Base-by-base conservation (phyloP, 2,329 filamentous ascomycete species). In the Coccinonectria pachysandricola region DNA sequence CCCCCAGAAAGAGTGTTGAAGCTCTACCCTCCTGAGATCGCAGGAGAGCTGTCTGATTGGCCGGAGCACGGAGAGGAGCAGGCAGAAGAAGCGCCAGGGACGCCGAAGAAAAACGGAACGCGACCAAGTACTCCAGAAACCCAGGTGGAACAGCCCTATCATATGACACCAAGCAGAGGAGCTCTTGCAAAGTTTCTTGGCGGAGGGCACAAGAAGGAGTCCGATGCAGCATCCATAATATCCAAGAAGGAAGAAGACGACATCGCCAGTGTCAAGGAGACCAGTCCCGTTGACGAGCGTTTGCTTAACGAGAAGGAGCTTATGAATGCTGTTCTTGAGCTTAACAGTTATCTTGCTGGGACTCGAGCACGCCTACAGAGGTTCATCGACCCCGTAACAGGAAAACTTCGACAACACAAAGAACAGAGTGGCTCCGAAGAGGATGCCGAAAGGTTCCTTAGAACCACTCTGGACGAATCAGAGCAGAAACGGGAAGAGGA, bases 281-380 rank as follows among this genome's bases (percentile, higher is more conserved):
- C 60, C 19, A 29, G 53, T 2, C 34, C 41, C 7, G 30, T 44
- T 2, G 60, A 68, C 3, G 69, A 79, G 16, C 64, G 60, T 16
- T 60, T 62, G 0, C 57, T 80, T 18, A 75, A 86, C 48, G 86
- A 85, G 9, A 88, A 88, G 45, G 85, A 95, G 40, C 67, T 98
- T 18, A 80, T 74, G 40, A 68, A 75, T 24, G 86, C 91, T 0
- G 82, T 91, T 10, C 70, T 79, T 21, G 86, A 88, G 36, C 65
- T 98, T 2, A 84, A 83, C 44, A 79, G 79, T 13, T 98, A 93
- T 48, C 68, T 98, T 6, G 88, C 86, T 1, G 84, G 92, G 37
- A 85, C 87, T 11, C 75, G 91, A 33, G 68, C 71, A 12, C 65
- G 73, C 12, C 58, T 79, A 23, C 73, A 78, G 46, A 60, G 70